Conservation (phyloP, 345 rosid genomes). For the Litchi chinensis region DNA sequence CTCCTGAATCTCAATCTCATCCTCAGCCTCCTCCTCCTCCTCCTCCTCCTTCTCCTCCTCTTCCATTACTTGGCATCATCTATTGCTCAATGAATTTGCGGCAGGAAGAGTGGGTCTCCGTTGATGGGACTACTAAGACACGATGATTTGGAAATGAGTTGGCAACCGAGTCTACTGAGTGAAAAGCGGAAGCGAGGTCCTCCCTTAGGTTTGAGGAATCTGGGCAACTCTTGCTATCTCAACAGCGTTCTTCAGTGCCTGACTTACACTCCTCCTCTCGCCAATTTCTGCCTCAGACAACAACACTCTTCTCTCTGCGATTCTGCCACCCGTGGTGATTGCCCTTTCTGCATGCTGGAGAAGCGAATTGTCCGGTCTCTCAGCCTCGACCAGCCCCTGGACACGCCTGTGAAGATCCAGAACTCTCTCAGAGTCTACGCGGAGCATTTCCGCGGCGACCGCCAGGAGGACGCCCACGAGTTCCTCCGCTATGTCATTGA, state of each 20-base stretch:
- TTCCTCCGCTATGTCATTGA: conserved; percentile 89
- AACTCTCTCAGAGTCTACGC: conserved; percentile 68
- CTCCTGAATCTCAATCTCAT: too few relatives aligned
- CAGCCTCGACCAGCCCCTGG: conserved; percentile 54
- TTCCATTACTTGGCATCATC: too few relatives aligned
- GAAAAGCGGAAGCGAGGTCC: conserved; percentile 74
- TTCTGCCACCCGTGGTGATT: conserved; percentile 46
- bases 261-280: conserved; percentile 97
- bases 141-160: conserved; percentile 71
- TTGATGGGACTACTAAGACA: conserved; percentile 50
- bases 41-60: too few relatives aligned
- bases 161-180: conserved; percentile 91
- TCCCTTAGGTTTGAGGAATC: conserved; percentile 89
- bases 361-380: conserved; percentile 78
- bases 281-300: conserved; percentile 84
- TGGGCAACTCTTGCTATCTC: conserved; percentile 96
- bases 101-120: conserved; percentile 13
- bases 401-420: conserved; percentile 70
- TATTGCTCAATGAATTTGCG: conserved; percentile 14
- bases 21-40: too few relatives aligned
- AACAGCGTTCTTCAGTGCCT: conserved; percentile 95
- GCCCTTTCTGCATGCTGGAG: conserved; percentile 91
- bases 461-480: conserved; percentile 98
- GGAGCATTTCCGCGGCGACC: conserved; percentile 73
- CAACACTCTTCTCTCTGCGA: conserved; percentile 86